These are phyloP conservation scores for Corylus heterophylla DNA, from an alignment of 306 rosid genomes.

Conservation along the genomic window DNA sequence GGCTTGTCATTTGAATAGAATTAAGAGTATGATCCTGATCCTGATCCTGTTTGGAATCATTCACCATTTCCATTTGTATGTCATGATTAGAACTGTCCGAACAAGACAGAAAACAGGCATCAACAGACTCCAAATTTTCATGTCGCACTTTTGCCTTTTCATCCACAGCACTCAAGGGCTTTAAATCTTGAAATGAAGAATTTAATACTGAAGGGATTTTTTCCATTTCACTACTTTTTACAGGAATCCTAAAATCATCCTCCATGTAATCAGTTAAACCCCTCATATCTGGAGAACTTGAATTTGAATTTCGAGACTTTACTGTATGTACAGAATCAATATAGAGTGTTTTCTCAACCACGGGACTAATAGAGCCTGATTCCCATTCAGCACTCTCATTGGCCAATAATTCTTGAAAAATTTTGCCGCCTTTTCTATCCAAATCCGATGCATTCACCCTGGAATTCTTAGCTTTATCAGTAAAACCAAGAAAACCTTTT, in stretches of 20 bases:
- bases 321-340: slow-evolving; percentile 58
- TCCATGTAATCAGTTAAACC: slow-evolving; percentile 27
- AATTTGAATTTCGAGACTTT: slow-evolving; percentile 40
- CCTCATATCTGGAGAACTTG: slow-evolving; percentile 46
- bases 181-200: slow-evolving; percentile 45
- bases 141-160: slow-evolving; percentile 32
- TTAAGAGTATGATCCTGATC: slow-evolving; percentile 32
- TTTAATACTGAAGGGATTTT: slow-evolving; percentile 24
- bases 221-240: slow-evolving; percentile 32
- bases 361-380: slow-evolving; percentile 41
- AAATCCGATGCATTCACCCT: slow-evolving; percentile 33
- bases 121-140: slow-evolving; percentile 41
- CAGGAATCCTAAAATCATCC: slow-evolving; percentile 30
- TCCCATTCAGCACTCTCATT: slow-evolving; percentile 35
- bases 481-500: slow-evolving; percentile 31
- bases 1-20: slow-evolving; percentile 23
- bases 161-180: slow-evolving; percentile 24
- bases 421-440: slow-evolving; percentile 36
- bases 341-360: slow-evolving; percentile 76
- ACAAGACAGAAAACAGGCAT: slow-evolving; percentile 32
- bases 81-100: slow-evolving; percentile 31
- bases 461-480: slow-evolving; percentile 39
- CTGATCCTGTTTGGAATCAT: slow-evolving; percentile 26
- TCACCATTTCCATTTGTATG: slow-evolving; percentile 26
- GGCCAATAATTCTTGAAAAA: slow-evolving; percentile 33